Percentiles rank a stretch among this genome's conserved stretches.
Conservation (phyloP, 2,329 filamentous ascomycete species). For the Paecilomyces niveus region DNA sequence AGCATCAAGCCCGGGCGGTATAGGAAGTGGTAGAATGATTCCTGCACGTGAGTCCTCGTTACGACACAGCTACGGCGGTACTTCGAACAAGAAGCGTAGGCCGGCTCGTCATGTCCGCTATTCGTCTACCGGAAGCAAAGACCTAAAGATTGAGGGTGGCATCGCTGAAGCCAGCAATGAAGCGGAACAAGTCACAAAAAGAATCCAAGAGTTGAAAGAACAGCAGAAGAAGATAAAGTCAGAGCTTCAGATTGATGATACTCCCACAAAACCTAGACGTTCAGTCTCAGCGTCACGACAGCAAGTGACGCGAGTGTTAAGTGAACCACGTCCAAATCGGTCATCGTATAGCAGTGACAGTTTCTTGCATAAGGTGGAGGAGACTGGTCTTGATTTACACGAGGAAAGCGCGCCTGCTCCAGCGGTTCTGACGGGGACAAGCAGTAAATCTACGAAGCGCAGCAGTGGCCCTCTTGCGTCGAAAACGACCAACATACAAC, state of each 20-base stretch:
- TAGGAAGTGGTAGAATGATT: constrained; percentile 49
- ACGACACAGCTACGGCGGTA: constrained; percentile 46
- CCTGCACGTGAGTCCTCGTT: constrained; percentile 63
- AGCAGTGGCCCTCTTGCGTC: constrained; percentile 19
- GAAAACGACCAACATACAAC: constrained; percentile 19
- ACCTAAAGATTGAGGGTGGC: constrained; percentile 32
- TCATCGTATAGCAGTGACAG: constrained; percentile 4
- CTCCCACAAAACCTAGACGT: constrained; percentile 17
- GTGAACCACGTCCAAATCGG: constrained; percentile 10
- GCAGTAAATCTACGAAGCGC: constrained; percentile 22
- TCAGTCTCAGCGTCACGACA: constrained; percentile 8
- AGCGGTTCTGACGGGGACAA: constrained; percentile 55
- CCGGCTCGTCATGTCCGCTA: constrained; percentile 41
- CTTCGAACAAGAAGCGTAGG: constrained; percentile 47
- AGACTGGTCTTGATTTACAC: constrained; percentile 11
- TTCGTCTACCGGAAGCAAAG: constrained; percentile 30
- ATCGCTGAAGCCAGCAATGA: constrained; percentile 32
- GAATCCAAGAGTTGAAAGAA: constrained; percentile 52
- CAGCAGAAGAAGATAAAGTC: constrained; percentile 50
- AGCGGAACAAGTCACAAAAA: constrained; percentile 50
- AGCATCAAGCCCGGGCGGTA: constrained; percentile 25
- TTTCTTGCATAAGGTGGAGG: constrained; percentile 20
- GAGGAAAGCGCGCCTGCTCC: constrained; percentile 66
- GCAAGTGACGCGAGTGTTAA: constrained; percentile 10
- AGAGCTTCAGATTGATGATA: constrained; percentile 36